These are phyloP conservation scores for Colletotrichum eleusines DNA, from an alignment of 2,329 filamentous ascomycete genomes.

Conservation along the genomic window DNA sequence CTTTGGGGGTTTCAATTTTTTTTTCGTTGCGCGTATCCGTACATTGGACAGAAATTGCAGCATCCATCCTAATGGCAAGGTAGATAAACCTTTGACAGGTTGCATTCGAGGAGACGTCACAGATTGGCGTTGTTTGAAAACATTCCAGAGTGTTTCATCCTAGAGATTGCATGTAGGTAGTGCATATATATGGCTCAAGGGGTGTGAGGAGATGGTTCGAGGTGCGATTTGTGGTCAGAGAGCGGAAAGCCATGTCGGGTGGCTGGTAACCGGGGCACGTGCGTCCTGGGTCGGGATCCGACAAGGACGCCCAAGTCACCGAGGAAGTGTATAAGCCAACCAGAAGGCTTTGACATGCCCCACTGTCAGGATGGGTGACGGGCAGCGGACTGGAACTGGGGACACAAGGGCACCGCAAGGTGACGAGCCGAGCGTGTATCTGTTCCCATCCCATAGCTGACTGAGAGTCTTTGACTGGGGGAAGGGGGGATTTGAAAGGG, in stretches of 20 bases:
- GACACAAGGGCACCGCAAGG: conserved; percentile 10
- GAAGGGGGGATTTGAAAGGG: background rate
- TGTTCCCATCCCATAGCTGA: background rate
- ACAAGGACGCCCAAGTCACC: conserved; percentile 35
- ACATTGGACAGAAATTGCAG: background rate
- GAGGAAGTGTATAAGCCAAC: conserved; percentile 7
- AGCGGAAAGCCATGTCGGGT: conserved; percentile 20
- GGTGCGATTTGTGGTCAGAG: conserved; percentile 19
- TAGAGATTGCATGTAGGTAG: conserved; percentile 16
- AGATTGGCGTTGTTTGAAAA: conserved; percentile 37
- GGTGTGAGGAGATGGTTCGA: conserved; percentile 2
- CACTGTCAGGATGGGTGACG: conserved; percentile 40
- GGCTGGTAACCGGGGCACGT: conserved; percentile 37
- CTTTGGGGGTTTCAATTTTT: no score
- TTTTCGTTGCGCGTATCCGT: background rate
- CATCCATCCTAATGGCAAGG: background rate
- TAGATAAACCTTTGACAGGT: background rate
- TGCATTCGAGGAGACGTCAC: conserved; percentile 19
- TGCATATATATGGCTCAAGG: conserved; percentile 4
- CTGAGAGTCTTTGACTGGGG: conserved; percentile 11
- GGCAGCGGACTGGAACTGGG: conserved; percentile 36
- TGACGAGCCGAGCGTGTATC: conserved; percentile 10
- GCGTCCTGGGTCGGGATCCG: conserved; percentile 14
- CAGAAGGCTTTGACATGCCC: conserved; percentile 4
- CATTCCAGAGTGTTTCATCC: conserved; percentile 38